Percentiles rank a stretch among this genome's conserved stretches.
Conservation (phyloP, 768 basidiomycete species). For the Pulveroboletus sp. region DNA sequence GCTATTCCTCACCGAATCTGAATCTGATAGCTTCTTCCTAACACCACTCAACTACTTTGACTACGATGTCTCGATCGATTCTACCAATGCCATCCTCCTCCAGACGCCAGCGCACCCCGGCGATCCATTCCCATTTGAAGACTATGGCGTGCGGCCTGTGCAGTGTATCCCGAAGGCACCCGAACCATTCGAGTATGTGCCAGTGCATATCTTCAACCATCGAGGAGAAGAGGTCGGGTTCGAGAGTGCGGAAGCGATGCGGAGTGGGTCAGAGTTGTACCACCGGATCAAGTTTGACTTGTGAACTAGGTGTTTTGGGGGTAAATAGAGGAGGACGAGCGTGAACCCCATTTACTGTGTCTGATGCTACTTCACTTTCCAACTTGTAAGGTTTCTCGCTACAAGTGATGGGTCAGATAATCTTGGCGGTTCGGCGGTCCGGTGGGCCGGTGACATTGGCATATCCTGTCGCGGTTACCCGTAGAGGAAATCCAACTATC, state of each 20-base stretch:
- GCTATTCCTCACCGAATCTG: neutral
- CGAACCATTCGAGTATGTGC: constrained; percentile 37
- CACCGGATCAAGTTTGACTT: constrained; percentile 36
- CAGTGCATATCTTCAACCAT: constrained; percentile 30
- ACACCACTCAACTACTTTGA: constrained; percentile 66
- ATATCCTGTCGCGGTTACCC: too few species aligned
- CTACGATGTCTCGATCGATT: constrained; percentile 56
- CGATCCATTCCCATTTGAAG: constrained; percentile 40
- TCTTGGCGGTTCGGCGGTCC: too few species aligned
- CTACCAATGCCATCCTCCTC: constrained; percentile 48
- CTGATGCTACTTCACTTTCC: too few species aligned
- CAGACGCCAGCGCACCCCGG: constrained; percentile 35
- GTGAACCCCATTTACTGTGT: too few species aligned
- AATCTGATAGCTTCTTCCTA: constrained; percentile 43
- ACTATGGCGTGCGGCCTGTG: constrained; percentile 46
- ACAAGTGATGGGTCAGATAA: too few species aligned
- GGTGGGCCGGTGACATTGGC: too few species aligned
- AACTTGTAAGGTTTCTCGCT: too few species aligned
- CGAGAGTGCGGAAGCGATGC: constrained; percentile 35
- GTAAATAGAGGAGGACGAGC: neutral
- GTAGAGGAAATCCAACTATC: neutral
- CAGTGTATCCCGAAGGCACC: constrained; percentile 38
- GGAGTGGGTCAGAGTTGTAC: constrained; percentile 35
- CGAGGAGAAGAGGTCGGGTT: constrained; percentile 31
- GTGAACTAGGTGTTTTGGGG: constrained; percentile 1